Evolutionary conservation across 148 eudicot species (phyloP), one percentile per base, ranked within the genome.

Genomic region (Camellia granthamiana): DNA sequence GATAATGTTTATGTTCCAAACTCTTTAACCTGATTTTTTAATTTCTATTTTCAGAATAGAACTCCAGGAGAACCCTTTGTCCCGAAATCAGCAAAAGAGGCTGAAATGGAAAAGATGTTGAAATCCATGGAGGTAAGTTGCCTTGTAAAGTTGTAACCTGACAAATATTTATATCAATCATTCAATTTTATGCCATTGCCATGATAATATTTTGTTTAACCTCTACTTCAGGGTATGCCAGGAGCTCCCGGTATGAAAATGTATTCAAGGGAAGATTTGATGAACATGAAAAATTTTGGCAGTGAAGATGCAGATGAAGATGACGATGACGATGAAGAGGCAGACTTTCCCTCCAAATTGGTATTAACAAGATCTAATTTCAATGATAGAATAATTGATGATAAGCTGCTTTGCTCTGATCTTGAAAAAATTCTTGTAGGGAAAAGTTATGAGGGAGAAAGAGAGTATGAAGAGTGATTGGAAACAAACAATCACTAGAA

Each of bases 231-330:
- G 98, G 97, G 99, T 78, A 89, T 96, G 86, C 99, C 99, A 51
- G 99, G 99, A 81, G 98, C 99, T 11, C 98, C 99, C 3, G 90
- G 93, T 80, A 96, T 93, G 98, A 88, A 96, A 79, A 93, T 93
- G 99, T 96, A 90, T 82, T 96, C 97, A 0, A 79, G 99, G 88
- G 99, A 96, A 69, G 97, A 96, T 75, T 84, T 96, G 83, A 93
- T 92, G 98, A 89, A 89, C 83, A 79, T 78, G 84, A 80, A 88
- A 46, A 89, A 89, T 76, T 76, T 90, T 12, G 97, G 93, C 18
- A 82, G 78, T 51, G 93, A 88, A 79, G 92, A 86, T 66, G 92
- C 71, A 18, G 95, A 91, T 67, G 94, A 89, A 52, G 23, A 23
- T 23, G 96, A 92, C 13, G 93, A 86, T 3, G 94, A 93, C 3